Conservation (phyloP, 345 rosid species). For the Mallotus nudiflorus region DNA sequence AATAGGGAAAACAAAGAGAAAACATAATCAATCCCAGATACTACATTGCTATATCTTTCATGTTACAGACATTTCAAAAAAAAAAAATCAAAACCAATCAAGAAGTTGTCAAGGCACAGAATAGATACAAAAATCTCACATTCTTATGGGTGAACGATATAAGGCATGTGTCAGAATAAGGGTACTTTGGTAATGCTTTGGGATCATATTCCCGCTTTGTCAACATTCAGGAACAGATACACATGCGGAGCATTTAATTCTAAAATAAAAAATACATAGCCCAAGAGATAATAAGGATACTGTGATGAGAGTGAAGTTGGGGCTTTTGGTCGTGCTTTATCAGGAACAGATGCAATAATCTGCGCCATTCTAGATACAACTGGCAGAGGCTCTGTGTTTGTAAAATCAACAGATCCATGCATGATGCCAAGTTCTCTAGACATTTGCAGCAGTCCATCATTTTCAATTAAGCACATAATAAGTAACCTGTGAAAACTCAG, state of each 20-base stretch:
- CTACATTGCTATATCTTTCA: too few species aligned
- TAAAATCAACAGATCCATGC: constrained; percentile 28
- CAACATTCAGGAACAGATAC: not conserved
- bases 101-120: not conserved
- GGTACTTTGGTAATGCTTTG: not conserved
- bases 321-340: constrained; percentile 69
- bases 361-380: constrained; percentile 63
- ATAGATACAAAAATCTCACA: not conserved
- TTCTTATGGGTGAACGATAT: not conserved
- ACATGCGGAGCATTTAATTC: not conserved
- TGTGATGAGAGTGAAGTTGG: constrained; percentile 66
- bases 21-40: too few species aligned
- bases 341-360: constrained; percentile 82
- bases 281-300: constrained; percentile 66
- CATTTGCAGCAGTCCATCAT: constrained; percentile 60
- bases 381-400: constrained; percentile 36
- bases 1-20: too few species aligned
- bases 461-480: constrained; percentile 74
- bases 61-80: too few species aligned
- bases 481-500: constrained; percentile 73
- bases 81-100: not conserved
- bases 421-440: constrained; percentile 51
- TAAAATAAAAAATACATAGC: constrained; percentile 7
- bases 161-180: not conserved
- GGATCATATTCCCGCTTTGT: not conserved